A percentile compares a stretch with the other conserved stretches of the same genome.
Conservation (phyloP, 2,329 filamentous ascomycete species). For the Neofusicoccum sp. region DNA sequence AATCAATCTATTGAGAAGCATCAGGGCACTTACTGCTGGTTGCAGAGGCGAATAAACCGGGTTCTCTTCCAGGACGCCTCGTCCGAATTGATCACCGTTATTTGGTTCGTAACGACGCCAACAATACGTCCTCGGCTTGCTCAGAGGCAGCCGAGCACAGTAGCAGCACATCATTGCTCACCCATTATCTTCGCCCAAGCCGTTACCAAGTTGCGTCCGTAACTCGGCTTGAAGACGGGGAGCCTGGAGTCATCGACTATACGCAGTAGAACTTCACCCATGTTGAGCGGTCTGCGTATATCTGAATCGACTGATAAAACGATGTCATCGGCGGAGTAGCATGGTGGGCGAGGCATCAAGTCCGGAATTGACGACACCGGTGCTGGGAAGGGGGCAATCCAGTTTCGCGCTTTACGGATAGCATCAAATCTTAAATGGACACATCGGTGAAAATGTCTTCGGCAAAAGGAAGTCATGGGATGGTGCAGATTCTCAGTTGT, state of each 20-base stretch:
- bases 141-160: background rate
- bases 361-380: background rate
- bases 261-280: conserved; percentile 41
- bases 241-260: conserved; percentile 44
- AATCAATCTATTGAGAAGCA: background rate
- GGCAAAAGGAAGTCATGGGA: background rate
- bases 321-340: conserved; percentile 40
- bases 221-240: conserved; percentile 42
- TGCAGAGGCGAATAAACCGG: conserved; percentile 46
- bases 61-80: conserved; percentile 42
- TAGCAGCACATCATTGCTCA: conserved; percentile 15
- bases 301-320: conserved; percentile 40
- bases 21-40: conserved; percentile 38
- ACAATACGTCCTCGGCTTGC: conserved; percentile 30
- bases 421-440: background rate
- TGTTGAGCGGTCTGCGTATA: conserved; percentile 40
- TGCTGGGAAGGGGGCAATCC: background rate
- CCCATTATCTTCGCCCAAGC: conserved; percentile 41
- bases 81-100: conserved; percentile 35
- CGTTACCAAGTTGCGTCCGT: conserved; percentile 25
- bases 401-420: background rate
- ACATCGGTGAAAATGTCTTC: background rate
- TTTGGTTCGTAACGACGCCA: conserved; percentile 44
- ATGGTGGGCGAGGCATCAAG: conserved; percentile 24
- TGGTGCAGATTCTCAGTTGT: conserved; percentile 34